Percentiles rank a stretch among this genome's conserved stretches.
These are phyloP conservation scores for Fusarium anguioides DNA, from an alignment of 2,329 filamentous ascomycete species.

Conservation along the genomic window DNA sequence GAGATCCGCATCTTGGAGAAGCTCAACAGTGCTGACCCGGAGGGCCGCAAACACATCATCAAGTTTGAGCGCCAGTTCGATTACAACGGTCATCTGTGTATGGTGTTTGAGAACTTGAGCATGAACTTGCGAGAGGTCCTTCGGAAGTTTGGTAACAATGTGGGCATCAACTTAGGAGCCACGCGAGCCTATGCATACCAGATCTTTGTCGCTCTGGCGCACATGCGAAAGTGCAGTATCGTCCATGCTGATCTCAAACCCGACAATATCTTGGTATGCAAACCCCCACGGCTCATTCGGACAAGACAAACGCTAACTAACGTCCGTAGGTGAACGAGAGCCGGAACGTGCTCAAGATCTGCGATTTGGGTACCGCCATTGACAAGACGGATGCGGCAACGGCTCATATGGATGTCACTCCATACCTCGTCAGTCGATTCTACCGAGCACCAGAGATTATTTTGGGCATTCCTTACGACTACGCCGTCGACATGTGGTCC, in stretches of 20 bases:
- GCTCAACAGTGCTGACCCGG: constrained; percentile 84
- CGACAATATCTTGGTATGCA: constrained; percentile 87
- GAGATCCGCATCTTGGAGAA: constrained; percentile 94
- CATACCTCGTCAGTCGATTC: constrained; percentile 96
- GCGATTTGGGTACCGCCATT: constrained; percentile 95
- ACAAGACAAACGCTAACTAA: constrained; percentile 30
- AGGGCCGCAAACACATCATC: constrained; percentile 92
- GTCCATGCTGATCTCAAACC: constrained; percentile 97
- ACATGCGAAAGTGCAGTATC: constrained; percentile 92
- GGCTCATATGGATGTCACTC: constrained; percentile 85
- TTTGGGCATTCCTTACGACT: constrained; percentile 94
- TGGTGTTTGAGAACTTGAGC: constrained; percentile 95
- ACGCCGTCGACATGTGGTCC: constrained; percentile 96
- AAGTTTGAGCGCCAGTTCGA: constrained; percentile 89
- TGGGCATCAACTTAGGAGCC: constrained; percentile 89
- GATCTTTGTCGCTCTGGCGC: constrained; percentile 88
- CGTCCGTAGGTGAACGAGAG: constrained; percentile 75
- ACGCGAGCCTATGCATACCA: constrained; percentile 92
- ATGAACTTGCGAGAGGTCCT: constrained; percentile 94
- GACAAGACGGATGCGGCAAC: constrained; percentile 81
- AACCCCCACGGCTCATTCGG: not conserved
- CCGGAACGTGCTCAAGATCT: constrained; percentile 89
- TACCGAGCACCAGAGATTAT: constrained; percentile 98
- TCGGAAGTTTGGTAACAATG: constrained; percentile 94
- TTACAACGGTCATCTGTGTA: constrained; percentile 93